phyloP scores from a whole-genome alignment of 2,329 filamentous ascomycete genomes.

The Sporothrix protearum region DNA sequence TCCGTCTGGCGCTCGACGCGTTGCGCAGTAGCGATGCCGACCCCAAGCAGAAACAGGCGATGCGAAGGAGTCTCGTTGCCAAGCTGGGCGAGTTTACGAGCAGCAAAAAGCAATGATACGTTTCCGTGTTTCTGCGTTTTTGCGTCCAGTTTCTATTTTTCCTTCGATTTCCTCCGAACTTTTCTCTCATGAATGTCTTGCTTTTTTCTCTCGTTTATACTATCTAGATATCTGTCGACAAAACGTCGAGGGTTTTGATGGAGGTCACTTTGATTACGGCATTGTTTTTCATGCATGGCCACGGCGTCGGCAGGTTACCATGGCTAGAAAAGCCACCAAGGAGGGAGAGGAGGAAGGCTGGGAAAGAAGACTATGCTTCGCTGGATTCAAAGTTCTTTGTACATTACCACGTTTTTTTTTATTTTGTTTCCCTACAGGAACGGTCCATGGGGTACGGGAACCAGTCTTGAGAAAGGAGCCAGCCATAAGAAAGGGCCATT shows the following conservation, averaged over 20 bases:
- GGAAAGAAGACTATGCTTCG: background rate
- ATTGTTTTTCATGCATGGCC: background rate
- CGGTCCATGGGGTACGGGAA: too few relatives aligned
- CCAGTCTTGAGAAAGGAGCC: too few relatives aligned
- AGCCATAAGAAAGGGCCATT: background rate
- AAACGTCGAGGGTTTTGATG: background rate
- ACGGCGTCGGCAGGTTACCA: background rate
- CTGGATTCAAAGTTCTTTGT: too few relatives aligned
- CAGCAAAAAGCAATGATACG: background rate
- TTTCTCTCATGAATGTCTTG: background rate
- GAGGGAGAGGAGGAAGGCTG: background rate
- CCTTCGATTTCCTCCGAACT: background rate
- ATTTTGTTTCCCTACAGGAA: too few relatives aligned
- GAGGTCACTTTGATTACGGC: background rate
- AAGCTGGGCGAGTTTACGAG: constrained; percentile 11
- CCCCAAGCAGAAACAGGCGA: background rate
- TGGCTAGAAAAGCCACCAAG: background rate
- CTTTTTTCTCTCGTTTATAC: background rate
- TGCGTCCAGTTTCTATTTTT: too few relatives aligned
- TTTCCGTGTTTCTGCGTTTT: background rate
- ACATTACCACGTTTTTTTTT: background rate
- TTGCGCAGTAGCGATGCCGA: constrained; percentile 18
- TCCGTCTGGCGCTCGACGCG: constrained; percentile 27
- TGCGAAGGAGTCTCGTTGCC: constrained; percentile 14
- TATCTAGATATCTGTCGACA: background rate